Percentiles rank a stretch among this genome's conserved stretches.
These are phyloP conservation scores for Diophrys sp. DNA, from an alignment of 73 alveolate species.

Conservation along the genomic window DNA sequence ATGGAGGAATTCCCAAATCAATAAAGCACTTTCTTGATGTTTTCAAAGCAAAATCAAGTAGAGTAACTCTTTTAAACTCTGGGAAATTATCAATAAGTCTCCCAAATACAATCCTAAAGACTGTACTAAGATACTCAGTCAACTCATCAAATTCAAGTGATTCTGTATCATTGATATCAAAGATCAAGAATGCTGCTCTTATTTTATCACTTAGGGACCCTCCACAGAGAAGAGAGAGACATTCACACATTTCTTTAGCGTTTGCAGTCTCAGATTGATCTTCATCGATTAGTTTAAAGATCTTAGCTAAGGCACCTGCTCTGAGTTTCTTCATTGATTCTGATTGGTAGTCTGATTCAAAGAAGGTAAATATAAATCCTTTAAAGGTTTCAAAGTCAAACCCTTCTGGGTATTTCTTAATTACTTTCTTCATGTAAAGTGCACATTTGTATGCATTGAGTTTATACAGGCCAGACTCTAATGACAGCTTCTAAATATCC, in stretches of 20 bases:
- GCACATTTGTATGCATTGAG: conserved; percentile 6
- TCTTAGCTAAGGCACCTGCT: conserved; percentile 4
- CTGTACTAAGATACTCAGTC: conserved; percentile 25
- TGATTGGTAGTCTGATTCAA: conserved; percentile 1
- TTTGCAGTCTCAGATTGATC: conserved; percentile 11
- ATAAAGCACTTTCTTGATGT: conserved; percentile 14
- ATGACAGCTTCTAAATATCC: neutral
- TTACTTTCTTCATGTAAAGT: conserved; percentile 6
- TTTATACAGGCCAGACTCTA: conserved; percentile 21
- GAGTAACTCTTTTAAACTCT: conserved; percentile 1
- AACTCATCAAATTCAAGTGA: conserved; percentile 27
- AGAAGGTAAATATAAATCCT: conserved; percentile 12
- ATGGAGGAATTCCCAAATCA: conserved; percentile 12
- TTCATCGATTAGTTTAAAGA: conserved; percentile 20
- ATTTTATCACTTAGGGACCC: conserved; percentile 31
- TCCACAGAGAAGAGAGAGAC: conserved; percentile 21
- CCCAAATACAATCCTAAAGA: conserved; percentile 9
- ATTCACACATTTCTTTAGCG: conserved; percentile 16
- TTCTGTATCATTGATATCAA: conserved; percentile 25
- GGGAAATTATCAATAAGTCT: neutral
- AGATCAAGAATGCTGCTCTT: conserved; percentile 19
- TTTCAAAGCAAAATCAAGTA: conserved; percentile 7
- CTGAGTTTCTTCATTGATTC: conserved; percentile 18
- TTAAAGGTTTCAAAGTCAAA: conserved; percentile 9
- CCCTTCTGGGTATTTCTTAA: conserved; percentile 12